A percentile compares a stretch with the other conserved stretches of the same genome.
Evolutionary conservation across 768 basidiomycete species (phyloP).

Genomic region (Trametes villosa): DNA sequence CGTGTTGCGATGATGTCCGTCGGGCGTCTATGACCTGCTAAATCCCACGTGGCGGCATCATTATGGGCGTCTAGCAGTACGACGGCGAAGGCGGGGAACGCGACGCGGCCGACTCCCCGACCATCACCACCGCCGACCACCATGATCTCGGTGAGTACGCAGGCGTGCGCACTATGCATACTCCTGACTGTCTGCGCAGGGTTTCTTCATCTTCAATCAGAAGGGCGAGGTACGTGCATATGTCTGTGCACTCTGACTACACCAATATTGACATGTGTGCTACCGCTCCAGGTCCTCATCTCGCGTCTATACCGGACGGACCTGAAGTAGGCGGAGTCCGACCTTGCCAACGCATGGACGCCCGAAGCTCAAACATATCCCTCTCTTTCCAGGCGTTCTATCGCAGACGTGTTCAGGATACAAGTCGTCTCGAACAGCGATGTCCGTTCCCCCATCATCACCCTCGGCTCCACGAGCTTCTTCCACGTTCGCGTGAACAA

Average conservation of each 20-base stretch:
- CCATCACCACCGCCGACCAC: constrained; percentile 6
- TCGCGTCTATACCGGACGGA: constrained; percentile 95
- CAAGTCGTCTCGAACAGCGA: constrained; percentile 98
- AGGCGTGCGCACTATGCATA: not conserved
- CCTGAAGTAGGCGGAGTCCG: constrained; percentile 71
- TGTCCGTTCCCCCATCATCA: constrained; percentile 95
- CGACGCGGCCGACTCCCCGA: constrained; percentile 8
- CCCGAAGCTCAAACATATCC: not conserved
- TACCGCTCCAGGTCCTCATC: constrained; percentile 91
- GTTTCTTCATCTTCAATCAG: constrained; percentile 99
- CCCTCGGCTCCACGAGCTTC: constrained; percentile 97
- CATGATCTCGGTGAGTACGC: constrained; percentile 53
- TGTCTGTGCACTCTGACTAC: not conserved
- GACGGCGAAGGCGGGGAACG: constrained; percentile 10
- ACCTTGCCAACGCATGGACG: not conserved
- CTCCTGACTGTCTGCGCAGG: constrained; percentile 49
- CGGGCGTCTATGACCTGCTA: not conserved
- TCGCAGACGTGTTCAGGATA: constrained; percentile 97
- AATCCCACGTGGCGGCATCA: constrained; percentile 5
- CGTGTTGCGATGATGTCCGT: not conserved
- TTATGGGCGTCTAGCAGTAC: constrained; percentile 1
- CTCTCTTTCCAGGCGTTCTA: constrained; percentile 75
- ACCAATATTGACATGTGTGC: too few relatives aligned
- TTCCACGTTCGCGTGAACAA: constrained; percentile 97
- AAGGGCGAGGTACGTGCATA: constrained; percentile 87